Conservation (phyloP, 108 stramenopile genomes). For the Skeletonema marinoi region DNA sequence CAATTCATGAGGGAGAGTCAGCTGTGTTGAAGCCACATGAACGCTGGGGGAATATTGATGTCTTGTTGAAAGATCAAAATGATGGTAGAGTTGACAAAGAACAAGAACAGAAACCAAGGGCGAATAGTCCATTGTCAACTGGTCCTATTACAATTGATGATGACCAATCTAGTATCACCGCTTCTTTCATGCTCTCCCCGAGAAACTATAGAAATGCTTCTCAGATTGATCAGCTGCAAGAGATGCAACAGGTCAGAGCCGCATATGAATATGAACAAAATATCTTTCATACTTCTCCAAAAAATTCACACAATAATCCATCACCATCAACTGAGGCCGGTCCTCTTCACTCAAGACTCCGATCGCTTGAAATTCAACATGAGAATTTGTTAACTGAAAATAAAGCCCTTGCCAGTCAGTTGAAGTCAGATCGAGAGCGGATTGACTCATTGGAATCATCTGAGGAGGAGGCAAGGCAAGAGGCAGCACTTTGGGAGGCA, state of each 20-base stretch:
- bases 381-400: slow-evolving; percentile 12
- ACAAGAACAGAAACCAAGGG: not conserved
- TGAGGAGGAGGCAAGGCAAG: slow-evolving; percentile 36
- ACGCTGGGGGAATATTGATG: not conserved
- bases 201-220: not conserved
- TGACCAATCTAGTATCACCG: not conserved
- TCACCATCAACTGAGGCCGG: not conserved
- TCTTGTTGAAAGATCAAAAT: not conserved
- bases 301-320: not conserved
- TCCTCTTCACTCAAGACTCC: slow-evolving; percentile 14
- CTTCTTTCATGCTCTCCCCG: not conserved
- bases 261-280: not conserved
- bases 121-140: not conserved
- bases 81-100: not conserved
- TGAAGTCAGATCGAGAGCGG: not conserved
- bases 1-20: not conserved
- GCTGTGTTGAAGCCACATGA: not conserved
- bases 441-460: slow-evolving; percentile 10
- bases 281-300: not conserved
- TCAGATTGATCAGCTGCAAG: not conserved
- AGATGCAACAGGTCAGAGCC: not conserved
- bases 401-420: not conserved
- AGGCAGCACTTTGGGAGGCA: slow-evolving; percentile 40
- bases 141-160: not conserved
- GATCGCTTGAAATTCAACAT: slow-evolving; percentile 20